Evolutionary conservation across 2,329 filamentous ascomycete genomes (phyloP), one percentile per base, ranked within the genome.

Genomic region (Claviceps arundinis): DNA sequence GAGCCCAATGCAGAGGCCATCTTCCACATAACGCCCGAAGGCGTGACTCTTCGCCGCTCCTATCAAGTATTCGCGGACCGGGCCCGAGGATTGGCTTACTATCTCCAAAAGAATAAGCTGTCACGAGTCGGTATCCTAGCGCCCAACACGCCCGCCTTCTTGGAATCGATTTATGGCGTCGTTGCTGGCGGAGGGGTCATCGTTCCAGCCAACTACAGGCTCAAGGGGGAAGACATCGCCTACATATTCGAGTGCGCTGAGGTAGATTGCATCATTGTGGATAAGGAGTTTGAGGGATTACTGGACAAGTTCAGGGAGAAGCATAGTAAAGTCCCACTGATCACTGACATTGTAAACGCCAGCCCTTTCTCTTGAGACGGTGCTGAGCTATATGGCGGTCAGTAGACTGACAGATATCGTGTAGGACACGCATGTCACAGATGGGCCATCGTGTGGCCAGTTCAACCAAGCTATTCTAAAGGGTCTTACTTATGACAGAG

Each of bases 91-190:
- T 72, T 98, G 17, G 90, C 89, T 14, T 97, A 95, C 69, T 97
- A 85, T 65, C 65, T 98, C 52, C 78, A 79, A 59, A 87, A 87
- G 65, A 80, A 87, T 62, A 76, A 78, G 4, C 82, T 81, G 62
- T 84, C 81, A 61, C 78, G 87, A 54, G 85, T 97, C 5, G 93
- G 93, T 6, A 84, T 98, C 47, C 74, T 98, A 11, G 84, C 82
- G 8, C 87, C 93, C 3, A 98, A 98, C 65, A 98, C 93, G 1
- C 93, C 93, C 0, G 90, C 90, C 0, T 97, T 97, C 61, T 74
- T 98, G 30, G 91, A 97, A 69, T 80, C 82, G 6, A 87, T 95
- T 56, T 98, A 88, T 63, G 93, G 87, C 1, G 85, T 96, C 59
- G 84, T 83, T 1, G 90, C 87, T 1, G 87, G 87, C 0, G 89